Evolutionary conservation across 139 green algal species (phyloP).

Genomic region (Dunaliella primolecta): DNA sequence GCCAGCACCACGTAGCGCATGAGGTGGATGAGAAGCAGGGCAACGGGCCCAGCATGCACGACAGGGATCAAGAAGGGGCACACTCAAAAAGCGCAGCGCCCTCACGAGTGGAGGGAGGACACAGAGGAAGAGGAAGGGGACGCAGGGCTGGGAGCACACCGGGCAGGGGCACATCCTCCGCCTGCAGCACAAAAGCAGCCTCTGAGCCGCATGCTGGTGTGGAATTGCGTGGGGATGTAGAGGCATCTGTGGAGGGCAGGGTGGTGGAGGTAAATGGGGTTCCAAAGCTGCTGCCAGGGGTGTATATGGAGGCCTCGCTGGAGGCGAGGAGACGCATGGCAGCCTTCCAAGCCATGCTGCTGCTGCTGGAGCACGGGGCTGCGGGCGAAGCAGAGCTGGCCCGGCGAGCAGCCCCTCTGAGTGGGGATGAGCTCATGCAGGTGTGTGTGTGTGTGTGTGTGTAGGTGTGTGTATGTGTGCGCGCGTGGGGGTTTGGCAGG

Average conservation of each 20-base stretch:
- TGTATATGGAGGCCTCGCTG: neutral
- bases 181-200: too few relatives aligned
- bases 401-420: slow-evolving; percentile 27
- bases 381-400: slow-evolving; percentile 13
- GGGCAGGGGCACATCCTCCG: too few relatives aligned
- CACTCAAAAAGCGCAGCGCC: too few relatives aligned
- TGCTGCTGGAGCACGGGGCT: slow-evolving; percentile 44
- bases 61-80: too few relatives aligned
- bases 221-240: too few relatives aligned
- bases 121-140: too few relatives aligned
- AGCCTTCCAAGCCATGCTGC: slow-evolving; percentile 25
- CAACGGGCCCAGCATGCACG: too few relatives aligned
- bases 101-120: too few relatives aligned
- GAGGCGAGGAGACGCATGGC: slow-evolving; percentile 18
- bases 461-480: too few relatives aligned
- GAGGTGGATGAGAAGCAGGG: neutral
- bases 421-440: slow-evolving; percentile 38
- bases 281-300: neutral
- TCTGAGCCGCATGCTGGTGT: too few relatives aligned
- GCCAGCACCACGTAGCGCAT: neutral
- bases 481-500: too few relatives aligned
- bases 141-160: too few relatives aligned
- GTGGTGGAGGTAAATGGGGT: neutral
- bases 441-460: neutral
- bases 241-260: neutral